phyloP scores from a whole-genome alignment of 192 early-diverging fungal species.

The Cladochytrium replicatum region DNA sequence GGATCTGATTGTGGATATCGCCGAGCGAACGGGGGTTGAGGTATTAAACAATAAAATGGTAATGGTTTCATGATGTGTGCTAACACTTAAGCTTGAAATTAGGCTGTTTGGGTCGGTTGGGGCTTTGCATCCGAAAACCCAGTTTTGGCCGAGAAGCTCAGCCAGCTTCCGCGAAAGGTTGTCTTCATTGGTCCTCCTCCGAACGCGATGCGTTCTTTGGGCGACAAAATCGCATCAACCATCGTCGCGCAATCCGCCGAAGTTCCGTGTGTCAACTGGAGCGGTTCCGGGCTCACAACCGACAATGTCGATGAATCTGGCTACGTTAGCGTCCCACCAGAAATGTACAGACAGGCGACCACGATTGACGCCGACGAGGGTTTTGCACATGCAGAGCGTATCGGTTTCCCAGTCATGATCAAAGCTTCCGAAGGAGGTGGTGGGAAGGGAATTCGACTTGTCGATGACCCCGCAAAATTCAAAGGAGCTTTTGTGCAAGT shows the following conservation, averaged over 20 bases:
- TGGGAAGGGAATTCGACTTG: conserved; percentile 97
- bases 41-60: no score
- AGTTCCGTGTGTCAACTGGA: conserved; percentile 95
- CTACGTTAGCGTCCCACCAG: conserved; percentile 75
- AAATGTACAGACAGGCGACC: conserved; percentile 71
- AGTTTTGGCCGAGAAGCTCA: conserved; percentile 84
- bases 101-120: conserved; percentile 98
- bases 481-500: conserved; percentile 74
- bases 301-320: conserved; percentile 60
- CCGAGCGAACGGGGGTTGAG: conserved; percentile 85
- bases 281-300: conserved; percentile 73
- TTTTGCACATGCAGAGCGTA: conserved; percentile 68
- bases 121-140: conserved; percentile 99
- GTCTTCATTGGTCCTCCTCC: conserved; percentile 96
- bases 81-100: background rate
- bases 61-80: no score
- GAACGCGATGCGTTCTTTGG: conserved; percentile 94
- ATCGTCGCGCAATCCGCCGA: conserved; percentile 96
- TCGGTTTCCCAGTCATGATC: conserved; percentile 97
- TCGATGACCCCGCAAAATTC: conserved; percentile 65
- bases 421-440: conserved; percentile 99
- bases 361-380: conserved; percentile 81
- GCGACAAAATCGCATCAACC: conserved; percentile 99
- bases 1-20: conserved; percentile 84
- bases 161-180: conserved; percentile 56